Evolutionary conservation across 371 early-diverging fungal genomes (phyloP).

Genomic region (Apophysomyces variabilis): DNA sequence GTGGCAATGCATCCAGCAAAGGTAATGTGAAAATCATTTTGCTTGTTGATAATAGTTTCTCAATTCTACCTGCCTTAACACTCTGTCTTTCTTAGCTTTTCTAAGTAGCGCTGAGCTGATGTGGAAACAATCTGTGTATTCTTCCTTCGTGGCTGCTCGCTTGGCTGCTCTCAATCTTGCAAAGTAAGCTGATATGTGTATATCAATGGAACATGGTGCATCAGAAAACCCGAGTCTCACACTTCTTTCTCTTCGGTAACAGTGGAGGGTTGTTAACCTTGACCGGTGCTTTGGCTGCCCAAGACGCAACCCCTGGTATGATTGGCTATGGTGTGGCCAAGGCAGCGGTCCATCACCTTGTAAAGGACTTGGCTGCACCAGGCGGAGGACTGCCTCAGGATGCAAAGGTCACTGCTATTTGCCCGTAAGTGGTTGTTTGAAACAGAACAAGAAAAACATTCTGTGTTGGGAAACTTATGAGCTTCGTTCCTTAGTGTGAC

Average conservation of each 20-base stretch:
- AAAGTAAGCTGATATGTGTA: constrained; percentile 47
- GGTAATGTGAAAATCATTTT: constrained; percentile 41
- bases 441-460: not conserved
- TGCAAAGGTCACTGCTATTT: constrained; percentile 73
- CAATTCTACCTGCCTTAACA: not conserved
- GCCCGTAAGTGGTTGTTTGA: constrained; percentile 68
- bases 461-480: not conserved
- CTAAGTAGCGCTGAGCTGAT: constrained; percentile 75
- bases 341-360: constrained; percentile 93
- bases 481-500: constrained; percentile 57
- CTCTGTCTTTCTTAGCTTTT: constrained; percentile 54
- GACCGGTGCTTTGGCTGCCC: constrained; percentile 84
- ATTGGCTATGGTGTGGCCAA: constrained; percentile 97
- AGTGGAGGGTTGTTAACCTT: constrained; percentile 84
- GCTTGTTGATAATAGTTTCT: not conserved
- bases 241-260: not conserved
- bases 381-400: constrained; percentile 79
- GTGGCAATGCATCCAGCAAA: constrained; percentile 82
- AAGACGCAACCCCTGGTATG: constrained; percentile 81
- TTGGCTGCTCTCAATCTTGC: constrained; percentile 80
- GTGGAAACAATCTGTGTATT: constrained; percentile 81
- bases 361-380: constrained; percentile 73
- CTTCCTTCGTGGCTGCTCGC: constrained; percentile 82
- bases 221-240: too few species aligned
- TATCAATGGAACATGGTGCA: not conserved